Evolutionary conservation across 2,329 filamentous ascomycete species (phyloP), one percentile per base, ranked within the genome.

Genomic region (Xylaria sp.): DNA sequence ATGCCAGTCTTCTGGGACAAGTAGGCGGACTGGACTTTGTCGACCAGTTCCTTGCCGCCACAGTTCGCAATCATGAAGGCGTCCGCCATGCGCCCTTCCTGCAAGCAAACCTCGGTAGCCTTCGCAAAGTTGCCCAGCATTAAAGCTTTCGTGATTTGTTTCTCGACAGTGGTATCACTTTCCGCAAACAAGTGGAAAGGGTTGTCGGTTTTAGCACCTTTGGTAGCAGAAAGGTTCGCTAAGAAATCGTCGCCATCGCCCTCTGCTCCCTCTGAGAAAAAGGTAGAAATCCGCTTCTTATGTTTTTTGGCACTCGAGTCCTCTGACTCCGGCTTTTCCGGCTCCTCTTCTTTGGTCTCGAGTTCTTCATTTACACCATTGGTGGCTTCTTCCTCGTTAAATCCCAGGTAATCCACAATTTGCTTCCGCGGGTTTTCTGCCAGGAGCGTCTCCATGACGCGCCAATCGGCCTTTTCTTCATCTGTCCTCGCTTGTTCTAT

Each of bases 21-120:
- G 70, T 99, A 99, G 11, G 92, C 87, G 56, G 89, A 83, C 73
- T 97, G 94, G 4, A 93, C 93, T 77, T 96, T 97, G 66, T 96
- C 91, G 40, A 97, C 88, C 56, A 96, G 89, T 62, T 92, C 89
- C 70, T 96, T 91, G 44, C 93, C 94, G 54, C 94, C 92, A 66
- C 92, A 97, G 66, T 97, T 96, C 43, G 95, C 94, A 69, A 99
- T 93, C 78, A 99, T 91, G 74, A 99, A 96, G 38, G 94, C 94
- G 75, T 99, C 94, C 0, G 94, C 94, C 70, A 97, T 86, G 48
- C 92, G 87, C 61, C 95, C 87, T 72, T 97, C 91, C 66, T 90
- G 87, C 16, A 99, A 76, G 65, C 92, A 96, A 47, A 96, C 85
- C 52, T 95, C 90, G 53, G 96, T 87, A 17, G 94, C 94, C 69